Evolutionary conservation across 352 stramenopile genomes (phyloP).

Genomic region (Phytophthora ohioensis): DNA sequence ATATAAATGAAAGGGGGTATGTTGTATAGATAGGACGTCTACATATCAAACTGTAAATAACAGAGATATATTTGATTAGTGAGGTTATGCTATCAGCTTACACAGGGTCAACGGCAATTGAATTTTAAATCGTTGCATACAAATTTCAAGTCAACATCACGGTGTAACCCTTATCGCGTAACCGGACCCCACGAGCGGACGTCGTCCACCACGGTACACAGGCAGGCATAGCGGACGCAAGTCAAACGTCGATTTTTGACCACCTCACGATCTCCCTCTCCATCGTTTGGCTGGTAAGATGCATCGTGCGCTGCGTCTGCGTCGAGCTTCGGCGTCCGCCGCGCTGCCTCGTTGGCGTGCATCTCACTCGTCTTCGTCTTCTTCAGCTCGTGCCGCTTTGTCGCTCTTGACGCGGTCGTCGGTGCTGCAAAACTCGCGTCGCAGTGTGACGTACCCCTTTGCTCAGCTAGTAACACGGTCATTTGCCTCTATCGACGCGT

Average conservation of each 20-base stretch:
- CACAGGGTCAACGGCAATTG: constrained; percentile 4
- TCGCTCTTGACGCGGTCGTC: background rate
- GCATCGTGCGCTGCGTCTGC: constrained; percentile 42
- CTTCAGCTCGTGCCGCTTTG: background rate
- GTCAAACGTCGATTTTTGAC: background rate
- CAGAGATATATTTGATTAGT: background rate
- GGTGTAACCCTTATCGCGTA: background rate
- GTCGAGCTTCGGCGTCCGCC: constrained; percentile 19
- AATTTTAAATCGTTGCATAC: constrained; percentile 27
- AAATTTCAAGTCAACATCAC: constrained; percentile 7
- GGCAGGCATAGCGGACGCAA: too few relatives aligned
- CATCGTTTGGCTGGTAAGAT: constrained; percentile 42
- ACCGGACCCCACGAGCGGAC: background rate
- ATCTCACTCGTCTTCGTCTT: background rate
- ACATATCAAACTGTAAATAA: background rate
- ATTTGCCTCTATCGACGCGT: constrained; percentile 23
- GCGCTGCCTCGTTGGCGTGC: background rate
- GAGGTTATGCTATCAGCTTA: background rate
- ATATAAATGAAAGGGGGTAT: constrained; percentile 4
- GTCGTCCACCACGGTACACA: too few relatives aligned
- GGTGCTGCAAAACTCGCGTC: constrained; percentile 15
- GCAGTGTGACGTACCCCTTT: background rate
- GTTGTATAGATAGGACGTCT: background rate
- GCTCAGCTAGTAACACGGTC: constrained; percentile 1
- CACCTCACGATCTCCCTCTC: constrained; percentile 23